phyloP scores from a whole-genome alignment of 345 rosid genomes.

The Syzygium aqueum region DNA sequence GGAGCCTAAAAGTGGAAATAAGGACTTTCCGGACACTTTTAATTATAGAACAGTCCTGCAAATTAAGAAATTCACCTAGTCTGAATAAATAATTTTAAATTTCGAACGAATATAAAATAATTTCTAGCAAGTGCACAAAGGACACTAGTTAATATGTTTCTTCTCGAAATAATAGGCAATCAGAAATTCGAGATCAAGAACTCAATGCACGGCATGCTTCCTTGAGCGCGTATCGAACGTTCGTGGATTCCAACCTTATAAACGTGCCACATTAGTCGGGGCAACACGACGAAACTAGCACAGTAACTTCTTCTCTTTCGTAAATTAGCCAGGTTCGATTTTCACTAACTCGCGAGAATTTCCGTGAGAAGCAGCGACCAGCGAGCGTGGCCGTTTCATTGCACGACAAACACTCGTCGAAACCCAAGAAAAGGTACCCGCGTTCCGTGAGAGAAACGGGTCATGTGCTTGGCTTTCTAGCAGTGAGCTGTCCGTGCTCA shows the following conservation, averaged over 20 bases:
- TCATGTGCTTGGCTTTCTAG: background rate
- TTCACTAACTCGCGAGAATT: background rate
- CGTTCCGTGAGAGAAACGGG: background rate
- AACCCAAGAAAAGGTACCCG: background rate
- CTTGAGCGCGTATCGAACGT: background rate
- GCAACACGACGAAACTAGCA: background rate
- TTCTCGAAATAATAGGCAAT: background rate
- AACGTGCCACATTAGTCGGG: background rate
- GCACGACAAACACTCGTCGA: background rate
- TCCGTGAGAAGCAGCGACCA: background rate
- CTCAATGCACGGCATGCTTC: background rate
- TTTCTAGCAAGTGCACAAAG: background rate
- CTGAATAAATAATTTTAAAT: background rate
- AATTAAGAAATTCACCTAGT: background rate
- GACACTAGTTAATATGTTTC: background rate
- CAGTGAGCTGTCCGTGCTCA: slow-evolving; percentile 3
- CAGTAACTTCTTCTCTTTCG: background rate
- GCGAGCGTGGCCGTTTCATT: background rate
- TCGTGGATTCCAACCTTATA: background rate
- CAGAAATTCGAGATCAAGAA: background rate
- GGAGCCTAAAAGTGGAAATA: background rate
- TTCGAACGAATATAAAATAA: background rate
- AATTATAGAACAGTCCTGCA: background rate
- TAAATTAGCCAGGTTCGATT: background rate
- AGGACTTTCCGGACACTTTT: too few species aligned